phyloP scores from a whole-genome alignment of 371 early-diverging fungal genomes.

The Mortierella sp. region DNA sequence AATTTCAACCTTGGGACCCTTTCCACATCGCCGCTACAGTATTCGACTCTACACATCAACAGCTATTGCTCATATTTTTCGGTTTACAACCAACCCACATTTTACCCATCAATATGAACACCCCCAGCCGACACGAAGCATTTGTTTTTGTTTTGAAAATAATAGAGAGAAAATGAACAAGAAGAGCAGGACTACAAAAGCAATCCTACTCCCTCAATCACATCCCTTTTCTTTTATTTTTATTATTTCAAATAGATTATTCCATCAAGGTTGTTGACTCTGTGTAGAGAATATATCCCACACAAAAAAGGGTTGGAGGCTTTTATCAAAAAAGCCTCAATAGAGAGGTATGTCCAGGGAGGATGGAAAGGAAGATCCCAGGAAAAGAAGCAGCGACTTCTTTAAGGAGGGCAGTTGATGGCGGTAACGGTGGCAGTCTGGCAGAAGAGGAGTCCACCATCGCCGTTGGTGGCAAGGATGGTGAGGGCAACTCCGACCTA shows the following conservation, averaged over 20 bases:
- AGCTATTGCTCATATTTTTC: not conserved
- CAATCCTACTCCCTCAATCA: not conserved
- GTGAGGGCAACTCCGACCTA: constrained; percentile 28
- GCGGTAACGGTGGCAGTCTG: constrained; percentile 33
- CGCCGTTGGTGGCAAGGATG: constrained; percentile 46
- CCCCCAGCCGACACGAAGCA: not conserved
- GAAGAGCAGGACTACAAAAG: too few species aligned
- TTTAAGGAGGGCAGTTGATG: constrained; percentile 26
- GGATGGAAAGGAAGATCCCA: constrained; percentile 5
- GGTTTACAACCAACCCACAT: not conserved
- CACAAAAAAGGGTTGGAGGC: not conserved
- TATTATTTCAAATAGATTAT: constrained; percentile 7
- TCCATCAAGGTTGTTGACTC: constrained; percentile 1
- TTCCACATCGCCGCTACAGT: not conserved
- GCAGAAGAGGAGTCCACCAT: constrained; percentile 41
- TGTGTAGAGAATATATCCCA: not conserved
- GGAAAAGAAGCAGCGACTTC: not conserved
- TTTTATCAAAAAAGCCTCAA: not conserved
- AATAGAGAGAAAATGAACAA: not conserved
- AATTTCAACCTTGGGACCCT: not conserved
- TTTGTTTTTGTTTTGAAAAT: not conserved
- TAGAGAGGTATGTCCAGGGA: not conserved
- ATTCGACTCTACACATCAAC: not conserved
- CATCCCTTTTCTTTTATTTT: not conserved
- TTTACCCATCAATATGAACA: too few species aligned